These are phyloP conservation scores for Silybum marianum DNA, from an alignment of 129 eudicot species.

Conservation along the genomic window DNA sequence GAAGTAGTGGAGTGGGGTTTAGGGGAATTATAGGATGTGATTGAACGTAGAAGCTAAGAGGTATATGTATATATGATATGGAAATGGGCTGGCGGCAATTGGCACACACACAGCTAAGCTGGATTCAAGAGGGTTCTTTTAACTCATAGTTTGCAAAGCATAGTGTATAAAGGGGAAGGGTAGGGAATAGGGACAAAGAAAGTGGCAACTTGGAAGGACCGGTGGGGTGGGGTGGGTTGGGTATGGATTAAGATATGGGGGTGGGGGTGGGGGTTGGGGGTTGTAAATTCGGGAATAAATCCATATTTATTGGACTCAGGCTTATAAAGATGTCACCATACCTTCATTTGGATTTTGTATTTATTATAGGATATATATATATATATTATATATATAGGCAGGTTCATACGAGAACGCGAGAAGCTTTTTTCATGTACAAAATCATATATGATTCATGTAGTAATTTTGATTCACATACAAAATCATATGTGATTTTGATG, in stretches of 20 bases:
- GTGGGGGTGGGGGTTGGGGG: background rate
- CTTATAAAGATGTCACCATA: background rate
- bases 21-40: slow-evolving; percentile 28
- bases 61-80: background rate
- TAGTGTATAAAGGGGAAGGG: background rate
- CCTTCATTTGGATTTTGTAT: background rate
- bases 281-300: background rate
- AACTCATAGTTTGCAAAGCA: slow-evolving; percentile 7
- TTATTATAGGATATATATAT: too few relatives aligned
- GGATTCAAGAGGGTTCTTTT: background rate
- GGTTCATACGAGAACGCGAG: too few relatives aligned
- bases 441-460: too few relatives aligned
- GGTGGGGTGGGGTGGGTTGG: background rate
- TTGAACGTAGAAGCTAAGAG: slow-evolving; percentile 11
- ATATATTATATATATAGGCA: too few relatives aligned
- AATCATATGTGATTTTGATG: too few relatives aligned
- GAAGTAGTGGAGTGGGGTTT: background rate
- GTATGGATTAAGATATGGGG: background rate
- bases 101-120: slow-evolving; percentile 27
- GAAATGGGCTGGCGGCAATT: background rate
- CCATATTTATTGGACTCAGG: background rate
- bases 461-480: too few relatives aligned
- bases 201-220: slow-evolving; percentile 33
- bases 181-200: slow-evolving; percentile 14
- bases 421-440: too few relatives aligned